Percentiles rank a stretch among this genome's conserved stretches.
phyloP scores from a whole-genome alignment of 2,329 filamentous ascomycete species.

The Ophiostoma pallidulum region DNA sequence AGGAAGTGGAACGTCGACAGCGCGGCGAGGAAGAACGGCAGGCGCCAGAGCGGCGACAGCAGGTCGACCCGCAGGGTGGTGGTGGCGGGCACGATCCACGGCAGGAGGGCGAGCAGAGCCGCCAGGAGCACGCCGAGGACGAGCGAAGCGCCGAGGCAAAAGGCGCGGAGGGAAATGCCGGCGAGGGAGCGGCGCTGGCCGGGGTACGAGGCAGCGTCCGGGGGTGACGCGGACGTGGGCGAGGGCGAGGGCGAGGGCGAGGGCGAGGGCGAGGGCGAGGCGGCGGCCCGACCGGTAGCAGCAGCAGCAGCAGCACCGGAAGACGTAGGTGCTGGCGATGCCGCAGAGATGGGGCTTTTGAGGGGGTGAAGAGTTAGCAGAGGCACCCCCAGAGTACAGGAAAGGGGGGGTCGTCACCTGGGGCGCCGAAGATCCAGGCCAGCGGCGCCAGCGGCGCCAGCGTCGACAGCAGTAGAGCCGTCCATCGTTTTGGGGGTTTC shows the following conservation, averaged over 20 bases:
- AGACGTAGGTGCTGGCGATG: neutral
- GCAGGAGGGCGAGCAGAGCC: neutral
- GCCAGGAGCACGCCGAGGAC: constrained; percentile 23
- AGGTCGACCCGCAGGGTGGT: constrained; percentile 27
- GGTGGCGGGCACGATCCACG: constrained; percentile 17
- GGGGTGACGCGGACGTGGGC: constrained; percentile 19
- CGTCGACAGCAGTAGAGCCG: neutral
- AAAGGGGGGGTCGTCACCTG: neutral
- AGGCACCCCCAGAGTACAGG: neutral
- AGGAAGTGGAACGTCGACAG: constrained; percentile 87
- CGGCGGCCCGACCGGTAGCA: neutral
- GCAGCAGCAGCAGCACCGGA: neutral
- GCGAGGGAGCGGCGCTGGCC: constrained; percentile 47
- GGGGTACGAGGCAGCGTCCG: constrained; percentile 28
- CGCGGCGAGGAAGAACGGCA: constrained; percentile 56
- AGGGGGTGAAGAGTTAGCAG: neutral
- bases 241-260: too few species aligned
- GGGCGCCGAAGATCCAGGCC: neutral
- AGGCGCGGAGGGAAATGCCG: constrained; percentile 48
- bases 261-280: neutral
- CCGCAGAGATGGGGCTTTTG: constrained; percentile 1
- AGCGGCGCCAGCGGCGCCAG: neutral
- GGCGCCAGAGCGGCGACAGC: constrained; percentile 46
- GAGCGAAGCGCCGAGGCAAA: constrained; percentile 41
- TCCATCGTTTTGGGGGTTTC: neutral